Evolutionary conservation across 345 rosid genomes (phyloP), one percentile per base, ranked within the genome.

Genomic region (Clarkia xantiana): DNA sequence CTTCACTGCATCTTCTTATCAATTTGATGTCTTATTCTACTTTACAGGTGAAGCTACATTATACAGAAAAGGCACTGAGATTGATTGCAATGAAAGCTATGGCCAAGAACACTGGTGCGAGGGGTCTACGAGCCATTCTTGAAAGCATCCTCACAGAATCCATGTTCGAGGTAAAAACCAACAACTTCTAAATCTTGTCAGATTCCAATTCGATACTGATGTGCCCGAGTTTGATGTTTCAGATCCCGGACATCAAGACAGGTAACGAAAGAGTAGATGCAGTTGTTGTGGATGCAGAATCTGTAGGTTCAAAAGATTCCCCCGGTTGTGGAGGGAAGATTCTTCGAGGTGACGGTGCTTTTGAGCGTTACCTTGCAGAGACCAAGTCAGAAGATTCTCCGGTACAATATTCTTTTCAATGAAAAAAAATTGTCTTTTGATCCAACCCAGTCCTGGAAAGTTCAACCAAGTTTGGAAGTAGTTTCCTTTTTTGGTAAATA

Each of bases 101-200:
- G 86, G 84, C 70, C 47, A 90, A 86, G 70, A 86, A 86, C 42
- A 90, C 97, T 0, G 95, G 97, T 57, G 97, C 97, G 2, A 77
- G 97, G 74, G 96, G 97, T 19, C 76, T 86, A 45, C 71, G 94
- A 70, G 79, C 95, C 70, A 59, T 90, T 60, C 71, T 90, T 44
- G 97, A 90, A 77, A 79, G 71, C 78, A 79, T 77, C 67, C 76
- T 90, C 23, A 86, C 81, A 17, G 97, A 90, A 74, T 71, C 97
- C 56, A 90, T 90, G 97, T 90, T 75, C 67, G 96, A 90, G 97
- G 97, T 83, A 80, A 7, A 7, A 29, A 29, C 36, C 36, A 29
- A 29, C 36, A 29, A 5, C 36, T 29, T 29, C 8, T 7, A 29
- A 29, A 29, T 29, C 7, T 1, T 29, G 8, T 29, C 36, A 29